Conservation (phyloP, 2,329 filamentous ascomycete species). For the Metarhizium rileyi region DNA sequence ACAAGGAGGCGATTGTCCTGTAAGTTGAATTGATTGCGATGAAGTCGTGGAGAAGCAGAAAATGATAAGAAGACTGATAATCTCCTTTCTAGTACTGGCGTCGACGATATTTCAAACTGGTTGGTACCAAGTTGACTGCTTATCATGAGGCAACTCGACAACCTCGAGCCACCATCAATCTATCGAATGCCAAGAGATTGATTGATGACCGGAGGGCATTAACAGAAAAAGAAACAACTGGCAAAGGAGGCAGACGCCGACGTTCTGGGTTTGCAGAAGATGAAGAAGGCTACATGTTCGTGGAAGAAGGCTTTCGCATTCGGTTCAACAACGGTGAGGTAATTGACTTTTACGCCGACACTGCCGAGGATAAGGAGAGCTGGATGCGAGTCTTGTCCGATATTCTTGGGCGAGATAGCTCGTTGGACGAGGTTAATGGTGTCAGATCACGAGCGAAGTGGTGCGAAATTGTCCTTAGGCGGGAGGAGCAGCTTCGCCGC, state of each 20-base stretch:
- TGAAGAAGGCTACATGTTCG: slow-evolving; percentile 99
- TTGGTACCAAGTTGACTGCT: slow-evolving; percentile 83
- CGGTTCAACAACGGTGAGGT: slow-evolving; percentile 97
- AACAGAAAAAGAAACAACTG: slow-evolving; percentile 72
- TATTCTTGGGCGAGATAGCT: slow-evolving; percentile 45
- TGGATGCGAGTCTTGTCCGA: slow-evolving; percentile 90
- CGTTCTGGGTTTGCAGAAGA: slow-evolving; percentile 96
- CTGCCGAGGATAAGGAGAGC: slow-evolving; percentile 73
- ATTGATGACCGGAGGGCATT: slow-evolving; percentile 85
- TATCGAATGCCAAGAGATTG: slow-evolving; percentile 82
- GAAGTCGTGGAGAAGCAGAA: background rate
- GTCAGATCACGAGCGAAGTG: slow-evolving; percentile 46
- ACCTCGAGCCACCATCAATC: slow-evolving; percentile 91
- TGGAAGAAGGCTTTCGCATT: slow-evolving; percentile 97
- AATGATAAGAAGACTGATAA: slow-evolving; percentile 27
- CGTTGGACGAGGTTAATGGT: slow-evolving; percentile 34
- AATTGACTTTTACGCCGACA: slow-evolving; percentile 97
- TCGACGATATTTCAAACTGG: slow-evolving; percentile 90
- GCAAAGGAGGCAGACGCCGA: slow-evolving; percentile 67
- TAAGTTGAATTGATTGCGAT: slow-evolving; percentile 40
- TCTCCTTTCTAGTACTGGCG: slow-evolving; percentile 72
- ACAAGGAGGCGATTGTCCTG: slow-evolving; percentile 93
- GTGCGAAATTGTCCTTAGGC: slow-evolving; percentile 58
- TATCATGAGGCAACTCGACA: slow-evolving; percentile 94
- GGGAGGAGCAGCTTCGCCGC: slow-evolving; percentile 49